A percentile compares a stretch with the other conserved stretches of the same genome.
Conservation (phyloP, 108 stramenopile species). For the Epithemia pelagica region DNA sequence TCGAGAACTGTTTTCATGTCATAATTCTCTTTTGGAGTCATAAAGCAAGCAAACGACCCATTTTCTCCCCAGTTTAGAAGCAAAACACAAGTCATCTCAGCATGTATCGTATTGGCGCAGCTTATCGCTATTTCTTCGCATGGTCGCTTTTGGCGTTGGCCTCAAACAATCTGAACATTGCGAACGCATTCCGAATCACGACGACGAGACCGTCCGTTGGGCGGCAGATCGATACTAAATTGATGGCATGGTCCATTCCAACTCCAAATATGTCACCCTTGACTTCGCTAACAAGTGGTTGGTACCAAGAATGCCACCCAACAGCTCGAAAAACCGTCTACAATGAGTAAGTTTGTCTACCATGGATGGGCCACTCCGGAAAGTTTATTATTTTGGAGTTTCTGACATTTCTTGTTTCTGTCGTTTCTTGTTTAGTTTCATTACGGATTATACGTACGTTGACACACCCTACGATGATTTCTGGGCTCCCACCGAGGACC, state of each 20-base stretch:
- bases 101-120: too few species aligned
- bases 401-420: background rate
- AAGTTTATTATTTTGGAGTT: too few species aligned
- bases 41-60: background rate
- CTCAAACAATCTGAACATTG: too few species aligned
- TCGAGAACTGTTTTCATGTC: background rate
- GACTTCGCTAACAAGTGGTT: background rate
- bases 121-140: too few species aligned
- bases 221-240: background rate
- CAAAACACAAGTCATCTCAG: too few species aligned
- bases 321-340: background rate
- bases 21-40: background rate
- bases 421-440: background rate
- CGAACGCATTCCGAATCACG: background rate
- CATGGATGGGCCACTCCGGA: too few species aligned
- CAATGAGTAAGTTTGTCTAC: conserved; percentile 9
- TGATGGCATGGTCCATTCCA: conserved; percentile 3
- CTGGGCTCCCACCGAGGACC: background rate
- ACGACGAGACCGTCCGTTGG: background rate
- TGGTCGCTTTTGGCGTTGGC: too few species aligned
- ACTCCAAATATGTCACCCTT: background rate
- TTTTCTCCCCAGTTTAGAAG: too few species aligned
- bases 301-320: conserved; percentile 6
- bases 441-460: background rate
- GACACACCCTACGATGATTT: background rate